Conservation (phyloP, 1,284 basidiomycete species). For the Trichosporon coremiiforme region DNA sequence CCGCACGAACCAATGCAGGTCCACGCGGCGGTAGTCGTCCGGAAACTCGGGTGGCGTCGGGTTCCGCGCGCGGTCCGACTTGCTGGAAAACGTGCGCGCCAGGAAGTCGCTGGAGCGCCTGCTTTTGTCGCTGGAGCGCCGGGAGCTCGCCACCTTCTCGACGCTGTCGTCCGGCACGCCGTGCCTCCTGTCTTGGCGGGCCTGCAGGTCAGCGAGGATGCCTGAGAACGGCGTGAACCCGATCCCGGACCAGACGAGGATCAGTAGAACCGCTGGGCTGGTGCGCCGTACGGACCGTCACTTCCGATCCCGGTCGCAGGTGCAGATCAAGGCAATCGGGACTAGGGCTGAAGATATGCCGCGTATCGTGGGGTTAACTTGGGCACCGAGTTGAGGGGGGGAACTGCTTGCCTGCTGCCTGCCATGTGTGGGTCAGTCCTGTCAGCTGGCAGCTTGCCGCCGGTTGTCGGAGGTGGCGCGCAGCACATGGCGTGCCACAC, state of each 20-base stretch:
- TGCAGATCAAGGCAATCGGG: too few species aligned
- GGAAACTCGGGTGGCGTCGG: slow-evolving; percentile 10
- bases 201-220: slow-evolving; percentile 41
- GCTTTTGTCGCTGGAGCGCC: neutral
- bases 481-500: too few species aligned
- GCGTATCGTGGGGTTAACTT: too few species aligned
- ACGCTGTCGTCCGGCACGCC: slow-evolving; percentile 31
- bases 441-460: too few species aligned
- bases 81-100: neutral
- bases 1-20: slow-evolving; percentile 45
- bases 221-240: slow-evolving; percentile 44
- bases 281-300: slow-evolving; percentile 42
- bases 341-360: too few species aligned
- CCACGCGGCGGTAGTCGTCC: slow-evolving; percentile 38
- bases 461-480: too few species aligned
- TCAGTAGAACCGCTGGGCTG: slow-evolving; percentile 43
- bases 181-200: slow-evolving; percentile 30
- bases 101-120: slow-evolving; percentile 16
- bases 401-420: too few species aligned
- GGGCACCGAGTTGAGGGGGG: too few species aligned
- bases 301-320: slow-evolving; percentile 37
- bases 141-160: neutral
- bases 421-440: too few species aligned
- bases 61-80: slow-evolving; percentile 19
- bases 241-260: slow-evolving; percentile 42